phyloP scores from a whole-genome alignment of 768 basidiomycete genomes.

The Obba rivulosa region DNA sequence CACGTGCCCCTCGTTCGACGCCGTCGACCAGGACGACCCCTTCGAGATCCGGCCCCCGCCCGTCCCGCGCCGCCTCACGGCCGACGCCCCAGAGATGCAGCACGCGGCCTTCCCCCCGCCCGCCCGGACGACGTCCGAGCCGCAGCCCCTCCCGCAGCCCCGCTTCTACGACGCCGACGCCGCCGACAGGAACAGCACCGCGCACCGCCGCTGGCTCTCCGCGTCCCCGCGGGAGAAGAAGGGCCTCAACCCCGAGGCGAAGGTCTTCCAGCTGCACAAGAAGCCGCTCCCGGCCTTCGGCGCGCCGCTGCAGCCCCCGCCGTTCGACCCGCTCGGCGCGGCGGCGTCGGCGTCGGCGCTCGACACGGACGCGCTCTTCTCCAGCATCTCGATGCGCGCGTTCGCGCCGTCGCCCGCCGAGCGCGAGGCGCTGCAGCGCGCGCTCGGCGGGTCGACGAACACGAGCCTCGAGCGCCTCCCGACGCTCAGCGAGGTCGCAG shows the following conservation, averaged over 20 bases:
- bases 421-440: conserved; percentile 78
- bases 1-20: conserved; percentile 21
- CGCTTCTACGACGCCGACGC: conserved; percentile 14
- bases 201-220: conserved; percentile 45
- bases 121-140: conserved; percentile 16
- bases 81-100: conserved; percentile 19
- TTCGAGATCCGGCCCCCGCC: conserved; percentile 39
- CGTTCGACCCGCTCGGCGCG: conserved; percentile 17
- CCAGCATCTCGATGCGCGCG: conserved; percentile 52
- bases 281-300: conserved; percentile 14
- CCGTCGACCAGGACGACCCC: conserved; percentile 37
- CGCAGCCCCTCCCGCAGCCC: conserved; percentile 11
- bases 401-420: conserved; percentile 88
- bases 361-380: conserved; percentile 26
- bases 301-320: conserved; percentile 3
- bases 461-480: conserved; percentile 73
- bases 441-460: conserved; percentile 69
- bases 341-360: conserved; percentile 15
- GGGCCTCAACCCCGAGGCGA: conserved; percentile 81
- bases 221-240: conserved; percentile 48
- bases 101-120: conserved; percentile 14
- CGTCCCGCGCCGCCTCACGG: conserved; percentile 19
- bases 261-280: conserved; percentile 56
- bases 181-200: conserved; percentile 26
- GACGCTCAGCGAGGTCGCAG: conserved; percentile 63